Percentiles rank a stretch among this genome's conserved stretches.
Evolutionary conservation across 352 stramenopile species (phyloP).

Genomic region (Elongisporangium prolatum): DNA sequence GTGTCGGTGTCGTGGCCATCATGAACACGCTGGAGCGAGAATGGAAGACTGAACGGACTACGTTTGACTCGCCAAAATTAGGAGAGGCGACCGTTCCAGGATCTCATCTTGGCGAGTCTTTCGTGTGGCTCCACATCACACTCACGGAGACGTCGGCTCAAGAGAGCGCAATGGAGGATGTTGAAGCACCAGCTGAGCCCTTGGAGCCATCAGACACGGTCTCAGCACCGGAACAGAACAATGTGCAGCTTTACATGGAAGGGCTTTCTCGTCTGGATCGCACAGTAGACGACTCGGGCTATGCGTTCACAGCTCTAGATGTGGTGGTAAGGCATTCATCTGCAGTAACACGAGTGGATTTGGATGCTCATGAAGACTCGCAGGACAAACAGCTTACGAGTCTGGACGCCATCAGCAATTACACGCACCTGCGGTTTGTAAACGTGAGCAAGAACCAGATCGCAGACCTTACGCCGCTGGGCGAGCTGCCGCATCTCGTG

Average conservation of each 20-base stretch:
- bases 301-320: constrained; percentile 70
- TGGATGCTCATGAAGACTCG: background rate
- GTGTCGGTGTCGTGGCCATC: background rate
- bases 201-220: background rate
- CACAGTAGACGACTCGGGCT: constrained; percentile 69
- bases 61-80: background rate
- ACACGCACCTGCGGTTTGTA: constrained; percentile 64
- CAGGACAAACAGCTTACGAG: constrained; percentile 49
- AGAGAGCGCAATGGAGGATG: background rate
- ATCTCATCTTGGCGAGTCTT: background rate
- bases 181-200: background rate
- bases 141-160: background rate
- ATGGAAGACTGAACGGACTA: background rate
- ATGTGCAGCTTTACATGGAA: constrained; percentile 47
- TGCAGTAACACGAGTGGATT: too few species aligned
- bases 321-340: constrained; percentile 25
- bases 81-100: background rate
- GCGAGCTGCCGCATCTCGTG: constrained; percentile 57
- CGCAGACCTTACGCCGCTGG: constrained; percentile 35
- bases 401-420: constrained; percentile 54
- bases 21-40: background rate
- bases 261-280: constrained; percentile 72
- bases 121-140: background rate
- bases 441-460: constrained; percentile 73
- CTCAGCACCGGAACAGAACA: constrained; percentile 19